Evolutionary conservation across 306 rosid species (phyloP).

Genomic region (Elaeagnus macrophylla): DNA sequence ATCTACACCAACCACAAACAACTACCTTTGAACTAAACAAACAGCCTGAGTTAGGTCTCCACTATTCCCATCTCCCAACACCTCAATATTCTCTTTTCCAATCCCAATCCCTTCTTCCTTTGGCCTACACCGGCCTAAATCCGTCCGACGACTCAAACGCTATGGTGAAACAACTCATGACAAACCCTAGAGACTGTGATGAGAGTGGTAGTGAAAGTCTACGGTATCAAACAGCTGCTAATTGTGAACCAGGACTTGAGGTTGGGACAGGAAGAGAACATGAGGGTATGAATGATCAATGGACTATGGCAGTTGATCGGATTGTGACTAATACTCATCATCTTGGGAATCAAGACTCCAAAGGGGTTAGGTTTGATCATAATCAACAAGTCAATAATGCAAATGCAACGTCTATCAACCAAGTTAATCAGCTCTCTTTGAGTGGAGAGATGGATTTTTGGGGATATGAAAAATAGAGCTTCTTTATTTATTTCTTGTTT

Average conservation of each 20-base stretch:
- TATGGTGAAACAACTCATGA: slow-evolving; percentile 48
- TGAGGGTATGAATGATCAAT: slow-evolving; percentile 47
- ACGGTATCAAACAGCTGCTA: slow-evolving; percentile 35
- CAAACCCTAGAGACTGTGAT: slow-evolving; percentile 45
- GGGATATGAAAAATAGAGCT: slow-evolving; percentile 58
- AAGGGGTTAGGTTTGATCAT: slow-evolving; percentile 42
- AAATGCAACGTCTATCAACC: slow-evolving; percentile 23
- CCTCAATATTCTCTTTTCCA: slow-evolving; percentile 41
- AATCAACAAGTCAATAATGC: slow-evolving; percentile 21
- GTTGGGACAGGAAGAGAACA: slow-evolving; percentile 35
- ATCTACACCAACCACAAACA: slow-evolving; percentile 40
- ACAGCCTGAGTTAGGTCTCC: slow-evolving; percentile 40
- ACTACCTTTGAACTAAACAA: slow-evolving; percentile 35
- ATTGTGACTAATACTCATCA: slow-evolving; percentile 47
- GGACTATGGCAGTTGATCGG: slow-evolving; percentile 80
- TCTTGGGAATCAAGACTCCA: slow-evolving; percentile 51
- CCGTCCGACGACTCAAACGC: slow-evolving; percentile 32
- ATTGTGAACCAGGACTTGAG: slow-evolving; percentile 38
- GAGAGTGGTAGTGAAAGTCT: slow-evolving; percentile 55
- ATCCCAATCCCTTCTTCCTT: slow-evolving; percentile 15
- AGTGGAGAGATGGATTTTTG: slow-evolving; percentile 87
- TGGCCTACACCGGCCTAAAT: no score
- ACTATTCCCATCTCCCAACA: background rate
- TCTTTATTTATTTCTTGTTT: background rate
- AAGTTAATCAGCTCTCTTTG: slow-evolving; percentile 54